phyloP scores from a whole-genome alignment of 176 grass and related monocot genomes.

The Luzula sylvatica region DNA sequence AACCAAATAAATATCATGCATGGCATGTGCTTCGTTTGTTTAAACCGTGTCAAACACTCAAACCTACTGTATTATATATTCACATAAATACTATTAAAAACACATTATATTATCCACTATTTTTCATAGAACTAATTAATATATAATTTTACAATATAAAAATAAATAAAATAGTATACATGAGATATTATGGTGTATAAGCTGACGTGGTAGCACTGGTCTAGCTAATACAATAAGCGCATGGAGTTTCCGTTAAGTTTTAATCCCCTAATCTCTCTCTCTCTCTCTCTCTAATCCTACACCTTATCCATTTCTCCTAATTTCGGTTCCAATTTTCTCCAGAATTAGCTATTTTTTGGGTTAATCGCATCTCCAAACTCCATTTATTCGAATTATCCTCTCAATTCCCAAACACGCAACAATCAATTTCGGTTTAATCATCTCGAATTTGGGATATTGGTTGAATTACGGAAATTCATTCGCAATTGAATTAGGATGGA shows the following conservation, averaged over 20 bases:
- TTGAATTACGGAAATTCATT: too few species aligned
- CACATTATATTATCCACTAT: too few species aligned
- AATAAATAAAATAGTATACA: too few species aligned
- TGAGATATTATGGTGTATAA: not conserved
- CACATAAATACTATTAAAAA: too few species aligned
- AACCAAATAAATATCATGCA: too few species aligned
- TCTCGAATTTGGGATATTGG: too few species aligned
- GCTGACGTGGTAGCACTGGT: constrained; percentile 13
- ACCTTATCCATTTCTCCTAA: not conserved
- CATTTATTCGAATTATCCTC: not conserved
- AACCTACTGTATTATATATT: too few species aligned
- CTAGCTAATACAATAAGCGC: constrained; percentile 1
- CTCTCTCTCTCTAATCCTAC: not conserved
- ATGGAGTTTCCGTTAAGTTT: constrained; percentile 10
- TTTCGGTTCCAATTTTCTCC: not conserved
- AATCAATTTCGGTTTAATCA: too few species aligned
- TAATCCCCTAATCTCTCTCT: not conserved
- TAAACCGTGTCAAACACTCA: too few species aligned
- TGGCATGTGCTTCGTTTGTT: too few species aligned
- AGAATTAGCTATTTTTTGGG: not conserved
- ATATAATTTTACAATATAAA: not conserved
- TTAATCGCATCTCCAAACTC: not conserved
- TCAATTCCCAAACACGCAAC: too few species aligned
- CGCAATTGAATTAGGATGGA: not conserved
- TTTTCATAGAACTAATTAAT: not conserved